Evolutionary conservation across 1,284 basidiomycete genomes (phyloP).

Genomic region (Ceratorhiza oryzae-sativae): DNA sequence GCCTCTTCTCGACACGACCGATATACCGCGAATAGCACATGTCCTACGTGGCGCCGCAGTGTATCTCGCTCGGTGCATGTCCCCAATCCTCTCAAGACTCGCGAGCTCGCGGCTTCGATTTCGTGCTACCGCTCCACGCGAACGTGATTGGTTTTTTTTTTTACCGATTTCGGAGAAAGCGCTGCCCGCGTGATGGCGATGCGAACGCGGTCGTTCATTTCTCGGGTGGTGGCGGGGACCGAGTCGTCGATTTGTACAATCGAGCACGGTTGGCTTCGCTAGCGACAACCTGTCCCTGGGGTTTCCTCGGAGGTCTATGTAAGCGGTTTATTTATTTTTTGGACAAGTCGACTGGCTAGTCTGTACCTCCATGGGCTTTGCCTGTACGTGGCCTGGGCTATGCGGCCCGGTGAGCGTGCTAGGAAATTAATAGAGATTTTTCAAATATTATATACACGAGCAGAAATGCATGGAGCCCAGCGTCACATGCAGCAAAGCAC

Average conservation of each 20-base stretch:
- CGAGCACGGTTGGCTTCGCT: neutral
- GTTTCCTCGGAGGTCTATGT: neutral
- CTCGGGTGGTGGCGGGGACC: no score
- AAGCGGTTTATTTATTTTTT: neutral
- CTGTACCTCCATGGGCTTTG: neutral
- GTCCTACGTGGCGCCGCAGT: conserved; percentile 16
- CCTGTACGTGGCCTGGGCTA: neutral
- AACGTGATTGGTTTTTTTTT: neutral
- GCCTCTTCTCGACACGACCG: no score
- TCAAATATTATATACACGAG: neutral
- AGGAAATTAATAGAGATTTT: neutral
- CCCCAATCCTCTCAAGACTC: no score
- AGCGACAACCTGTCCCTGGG: neutral
- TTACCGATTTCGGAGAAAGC: neutral
- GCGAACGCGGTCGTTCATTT: no score
- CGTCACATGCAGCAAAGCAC: no score
- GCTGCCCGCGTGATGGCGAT: no score
- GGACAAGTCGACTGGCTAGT: neutral
- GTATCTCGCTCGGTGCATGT: no score
- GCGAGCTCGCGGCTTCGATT: neutral
- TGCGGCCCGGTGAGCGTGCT: neutral
- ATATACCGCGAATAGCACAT: no score
- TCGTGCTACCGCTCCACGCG: neutral
- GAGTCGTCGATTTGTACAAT: no score
- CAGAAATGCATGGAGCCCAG: no score